A percentile compares a stretch with the other conserved stretches of the same genome.
These are phyloP conservation scores for Fusarium sp. DNA, from an alignment of 2,329 filamentous ascomycete species.

Conservation along the genomic window DNA sequence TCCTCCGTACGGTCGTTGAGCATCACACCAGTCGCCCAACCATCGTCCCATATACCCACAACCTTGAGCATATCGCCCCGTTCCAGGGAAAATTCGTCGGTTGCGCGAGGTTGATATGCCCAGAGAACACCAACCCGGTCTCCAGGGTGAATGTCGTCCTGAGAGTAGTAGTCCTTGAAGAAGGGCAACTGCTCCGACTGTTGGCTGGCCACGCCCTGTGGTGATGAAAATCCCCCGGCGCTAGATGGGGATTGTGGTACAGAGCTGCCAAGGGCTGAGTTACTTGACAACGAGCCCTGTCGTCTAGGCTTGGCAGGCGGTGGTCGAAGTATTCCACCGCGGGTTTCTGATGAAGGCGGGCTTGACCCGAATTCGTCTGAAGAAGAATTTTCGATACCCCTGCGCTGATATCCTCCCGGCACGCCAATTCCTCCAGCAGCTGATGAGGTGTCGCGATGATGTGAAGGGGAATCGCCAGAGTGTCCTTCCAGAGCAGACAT, in stretches of 20 bases:
- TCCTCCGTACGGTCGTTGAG: slow-evolving; percentile 88
- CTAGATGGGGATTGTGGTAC: slow-evolving; percentile 82
- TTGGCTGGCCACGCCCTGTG: slow-evolving; percentile 85
- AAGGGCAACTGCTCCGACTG: slow-evolving; percentile 96
- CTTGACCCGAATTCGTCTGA: slow-evolving; percentile 82
- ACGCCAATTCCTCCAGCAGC: slow-evolving; percentile 59
- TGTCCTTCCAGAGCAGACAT: slow-evolving; percentile 94
- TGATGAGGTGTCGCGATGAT: slow-evolving; percentile 61
- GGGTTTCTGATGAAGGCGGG: slow-evolving; percentile 74
- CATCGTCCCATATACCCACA: slow-evolving; percentile 98
- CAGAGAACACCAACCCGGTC: slow-evolving; percentile 93
- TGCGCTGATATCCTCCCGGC: slow-evolving; percentile 65
- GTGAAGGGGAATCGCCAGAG: slow-evolving; percentile 72
- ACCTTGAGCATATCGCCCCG: slow-evolving; percentile 98
- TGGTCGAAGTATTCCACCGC: slow-evolving; percentile 69
- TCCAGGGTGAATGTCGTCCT: slow-evolving; percentile 93
- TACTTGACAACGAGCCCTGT: slow-evolving; percentile 90
- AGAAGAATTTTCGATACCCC: slow-evolving; percentile 71
- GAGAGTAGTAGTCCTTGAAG: slow-evolving; percentile 99
- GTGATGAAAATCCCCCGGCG: slow-evolving; percentile 84
- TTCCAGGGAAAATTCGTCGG: slow-evolving; percentile 93
- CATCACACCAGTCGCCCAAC: slow-evolving; percentile 95
- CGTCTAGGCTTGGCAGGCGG: slow-evolving; percentile 75
- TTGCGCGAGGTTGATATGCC: slow-evolving; percentile 95
- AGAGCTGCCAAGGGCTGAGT: slow-evolving; percentile 79